Evolutionary conservation across 495 filamentous ascomycete genomes (phyloP), one percentile per base, ranked within the genome.

Genomic region (Aspergillus homomorphus): DNA sequence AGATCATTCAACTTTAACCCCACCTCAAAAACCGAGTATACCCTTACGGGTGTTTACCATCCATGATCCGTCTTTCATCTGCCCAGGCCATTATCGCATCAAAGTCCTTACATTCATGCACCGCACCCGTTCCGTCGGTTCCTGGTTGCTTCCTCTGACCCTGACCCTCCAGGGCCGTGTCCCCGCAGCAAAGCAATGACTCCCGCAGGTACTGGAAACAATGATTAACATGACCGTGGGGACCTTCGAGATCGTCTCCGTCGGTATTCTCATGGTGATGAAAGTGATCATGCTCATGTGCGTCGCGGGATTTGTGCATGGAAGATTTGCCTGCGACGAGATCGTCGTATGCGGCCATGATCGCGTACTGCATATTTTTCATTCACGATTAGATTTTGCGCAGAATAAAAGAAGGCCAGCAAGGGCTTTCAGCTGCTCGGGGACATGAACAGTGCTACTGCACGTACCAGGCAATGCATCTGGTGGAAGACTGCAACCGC

Each of bases 161-260:
- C 46, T 50, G 46, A 5, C 46, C 46, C 46, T 50, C 46, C 46
- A 50, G 21, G 12, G 46, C 46, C 14, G 46, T 50, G n/a, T 50
- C 46, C 22, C 46, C 46, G 9, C 46, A 50, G 46, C 46, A 50
- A 15, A 50, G 21, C 46, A 50, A 20, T 20, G 46, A 50, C 46
- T 50, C 21, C 22, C 46, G 46, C 46, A 50, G n/a, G 46, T 50
- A 50, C 46, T 50, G 46, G 21, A 50, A 50, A 24, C 46, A 50
- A 50, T 50, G 46, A 10, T 50, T 26, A 3, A 50, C 46, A 12
- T 50, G 46, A 3, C 26, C 26, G n/a, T 50, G 46, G 21, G 22
- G 15, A 14, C 26, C 21, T 4, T 16, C 46, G 26, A 14, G 46
- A 12, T 16, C 21, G 3, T 45, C 16, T 16, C 43, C 43, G 14